Base-by-base conservation (phyloP, 148 eudicot genomes). In the Arbutus unedo region DNA sequence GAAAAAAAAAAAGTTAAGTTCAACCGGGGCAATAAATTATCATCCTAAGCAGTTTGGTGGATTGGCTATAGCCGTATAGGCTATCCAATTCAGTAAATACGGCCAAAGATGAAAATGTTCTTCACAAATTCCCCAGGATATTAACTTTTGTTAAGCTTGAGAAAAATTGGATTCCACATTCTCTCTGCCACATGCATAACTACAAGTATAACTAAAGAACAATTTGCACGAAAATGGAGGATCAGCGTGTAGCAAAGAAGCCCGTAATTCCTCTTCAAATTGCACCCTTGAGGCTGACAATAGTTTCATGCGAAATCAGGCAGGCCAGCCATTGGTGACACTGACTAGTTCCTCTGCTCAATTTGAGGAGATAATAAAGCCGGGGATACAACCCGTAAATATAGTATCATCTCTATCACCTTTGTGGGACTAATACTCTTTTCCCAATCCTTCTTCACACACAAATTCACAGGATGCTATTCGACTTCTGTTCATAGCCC, bases 311-410 rank as follows among this genome's bases (percentile, higher is more conserved):
- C 13, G 41, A 41, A 13, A 41, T 68, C 48, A 68, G 74, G 47
- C 74, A 68, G 74, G 47, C 74, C 48, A 68, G 48, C 74, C 74
- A 68, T 68, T 68, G 48, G 74, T 68, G 70, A 64, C 70, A 64
- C 15, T 8, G 48, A 68, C 74, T 31, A 14, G 45, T 18, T 68
- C 19, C 44, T 19, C 31, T 68, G 70, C 47, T 68, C 9, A 45
- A 68, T 41, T 68, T 68, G 44, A 45, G 9, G 31, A 68, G 74
- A 68, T 4, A 38, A 68, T 41, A 6, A 68, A 68, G 74, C 18
- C 0, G n/a, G 48, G 72, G 19, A 41, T 68, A 15, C n/a, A 38
- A 13, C n/a, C 3, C 16, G 72, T 67, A 38, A 14, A 68, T 5
- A 68, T 38, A 11, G 44, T 13, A 14, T 68, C 18, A 13, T 68